phyloP scores from a whole-genome alignment of 805 yeast genomes.

The Candida loeiensis region DNA sequence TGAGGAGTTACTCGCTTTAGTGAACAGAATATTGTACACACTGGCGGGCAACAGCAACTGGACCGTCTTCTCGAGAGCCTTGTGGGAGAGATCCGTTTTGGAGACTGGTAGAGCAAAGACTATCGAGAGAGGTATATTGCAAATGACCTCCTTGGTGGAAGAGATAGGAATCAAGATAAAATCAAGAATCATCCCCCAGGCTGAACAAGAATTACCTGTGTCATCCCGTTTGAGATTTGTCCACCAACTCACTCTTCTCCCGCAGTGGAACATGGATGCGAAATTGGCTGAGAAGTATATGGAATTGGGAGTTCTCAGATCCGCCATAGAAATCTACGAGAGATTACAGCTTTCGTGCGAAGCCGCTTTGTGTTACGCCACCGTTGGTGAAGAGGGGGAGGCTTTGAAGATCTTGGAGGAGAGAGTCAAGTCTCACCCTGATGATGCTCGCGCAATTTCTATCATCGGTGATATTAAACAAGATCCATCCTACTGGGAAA shows the following conservation, averaged over 20 bases:
- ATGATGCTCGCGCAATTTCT: conserved; percentile 79
- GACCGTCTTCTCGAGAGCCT: conserved; percentile 72
- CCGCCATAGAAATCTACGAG: conserved; percentile 87
- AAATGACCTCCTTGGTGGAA: conserved; percentile 87
- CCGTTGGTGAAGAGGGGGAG: conserved; percentile 66
- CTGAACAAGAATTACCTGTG: conserved; percentile 34
- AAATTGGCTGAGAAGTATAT: conserved; percentile 81
- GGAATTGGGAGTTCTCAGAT: conserved; percentile 77
- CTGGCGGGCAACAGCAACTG: conserved; percentile 50
- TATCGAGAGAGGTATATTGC: conserved; percentile 89
- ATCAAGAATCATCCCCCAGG: conserved; percentile 50
- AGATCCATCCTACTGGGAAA: conserved; percentile 74
- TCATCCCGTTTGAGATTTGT: conserved; percentile 62
- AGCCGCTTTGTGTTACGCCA: conserved; percentile 86
- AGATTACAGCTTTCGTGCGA: conserved; percentile 73
- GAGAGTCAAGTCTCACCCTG: conserved; percentile 55
- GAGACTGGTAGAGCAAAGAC: conserved; percentile 82
- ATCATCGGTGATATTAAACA: conserved; percentile 81
- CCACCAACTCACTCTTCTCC: conserved; percentile 70
- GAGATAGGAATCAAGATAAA: conserved; percentile 72
- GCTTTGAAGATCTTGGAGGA: conserved; percentile 59
- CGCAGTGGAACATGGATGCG: conserved; percentile 83
- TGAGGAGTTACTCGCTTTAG: conserved; percentile 78
- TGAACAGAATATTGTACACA: conserved; percentile 64
- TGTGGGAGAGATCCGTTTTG: conserved; percentile 85